Evolutionary conservation across 2,329 filamentous ascomycete genomes (phyloP).

Genomic region (Fusarium longipes): DNA sequence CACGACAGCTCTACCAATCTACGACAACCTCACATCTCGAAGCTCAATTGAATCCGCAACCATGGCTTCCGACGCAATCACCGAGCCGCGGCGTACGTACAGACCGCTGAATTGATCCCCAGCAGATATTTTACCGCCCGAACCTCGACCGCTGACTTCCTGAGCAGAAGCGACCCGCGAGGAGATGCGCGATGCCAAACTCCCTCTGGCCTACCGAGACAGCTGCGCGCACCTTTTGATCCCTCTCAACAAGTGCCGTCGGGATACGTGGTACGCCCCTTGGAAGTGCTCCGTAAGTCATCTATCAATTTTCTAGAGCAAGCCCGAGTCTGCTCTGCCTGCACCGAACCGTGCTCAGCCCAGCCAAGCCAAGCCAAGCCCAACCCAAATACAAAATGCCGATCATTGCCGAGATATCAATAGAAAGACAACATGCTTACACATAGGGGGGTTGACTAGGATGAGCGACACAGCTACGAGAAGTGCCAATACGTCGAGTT

Average conservation of each 20-base stretch:
- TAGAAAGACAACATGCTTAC: slow-evolving; percentile 37
- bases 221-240: slow-evolving; percentile 95
- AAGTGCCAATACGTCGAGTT: slow-evolving; percentile 99
- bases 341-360: slow-evolving; percentile 15
- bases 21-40: slow-evolving; percentile 46
- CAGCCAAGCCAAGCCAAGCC: slow-evolving; percentile 8
- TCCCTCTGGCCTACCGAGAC: slow-evolving; percentile 93
- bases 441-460: slow-evolving; percentile 62
- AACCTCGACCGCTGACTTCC: slow-evolving; percentile 39
- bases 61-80: slow-evolving; percentile 53
- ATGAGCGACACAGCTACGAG: slow-evolving; percentile 97
- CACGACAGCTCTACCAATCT: slow-evolving; percentile 45
- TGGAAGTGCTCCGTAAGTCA: slow-evolving; percentile 94
- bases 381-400: slow-evolving; percentile 10
- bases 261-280: slow-evolving; percentile 90
- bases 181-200: slow-evolving; percentile 91
- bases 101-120: not conserved
- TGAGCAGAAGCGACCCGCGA: slow-evolving; percentile 79
- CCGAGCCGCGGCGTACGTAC: slow-evolving; percentile 55
- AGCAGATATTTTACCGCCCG: slow-evolving; percentile 22
- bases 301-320: slow-evolving; percentile 8
- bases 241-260: slow-evolving; percentile 93
- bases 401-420: slow-evolving; percentile 25
- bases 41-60: slow-evolving; percentile 51
- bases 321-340: not conserved